Evolutionary conservation across 768 basidiomycete genomes (phyloP), one percentile per base, ranked within the genome.

Genomic region (Suillus brevipes): DNA sequence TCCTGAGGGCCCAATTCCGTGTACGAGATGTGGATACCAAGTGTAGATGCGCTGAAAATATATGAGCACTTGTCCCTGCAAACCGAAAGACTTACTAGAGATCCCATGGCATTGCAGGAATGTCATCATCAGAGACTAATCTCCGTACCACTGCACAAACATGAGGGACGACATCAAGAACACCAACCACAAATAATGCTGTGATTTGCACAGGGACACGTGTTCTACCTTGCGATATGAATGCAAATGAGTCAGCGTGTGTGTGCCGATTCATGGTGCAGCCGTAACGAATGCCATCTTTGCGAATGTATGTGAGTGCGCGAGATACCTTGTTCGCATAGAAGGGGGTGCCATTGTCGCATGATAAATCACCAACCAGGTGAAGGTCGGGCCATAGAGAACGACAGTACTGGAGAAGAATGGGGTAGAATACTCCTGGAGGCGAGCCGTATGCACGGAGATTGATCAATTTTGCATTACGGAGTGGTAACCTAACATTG

Each of bases 61-160:
- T 6, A 43, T 60, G 20, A 60, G 40, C 2, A 8, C 6, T 31
- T 18, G 42, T 31, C 6, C 10, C 36, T 40, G 16, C 28, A 34
- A 47, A 47, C 20, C 2, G 2, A 34, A 50, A 34, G 9, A 62
- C 61, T 62, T 62, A 62, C 61, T 56, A 53, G 37, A 56, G 61
- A n/a, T 52, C 49, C 61, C 61, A 62, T 23, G 61, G 61, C 61
- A 62, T 47, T 37, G 49, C 36, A 25, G 61, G 61, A 25, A 62
- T 34, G 36, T 62, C 12, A 47, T 37, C 16, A 25, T 49, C 61
- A 47, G 45, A 25, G 4, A 38, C 28, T 31, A 62, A 31, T 31
- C 49, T 42, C 47, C 16, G 12, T 10, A 62, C 36, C 7, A 62
- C 36, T 14, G 28, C 43, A 36, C 61, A 62, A 50, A 31, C 43